Evolutionary conservation across 768 basidiomycete species (phyloP).

Genomic region (Dacryopinax primogenitus): DNA sequence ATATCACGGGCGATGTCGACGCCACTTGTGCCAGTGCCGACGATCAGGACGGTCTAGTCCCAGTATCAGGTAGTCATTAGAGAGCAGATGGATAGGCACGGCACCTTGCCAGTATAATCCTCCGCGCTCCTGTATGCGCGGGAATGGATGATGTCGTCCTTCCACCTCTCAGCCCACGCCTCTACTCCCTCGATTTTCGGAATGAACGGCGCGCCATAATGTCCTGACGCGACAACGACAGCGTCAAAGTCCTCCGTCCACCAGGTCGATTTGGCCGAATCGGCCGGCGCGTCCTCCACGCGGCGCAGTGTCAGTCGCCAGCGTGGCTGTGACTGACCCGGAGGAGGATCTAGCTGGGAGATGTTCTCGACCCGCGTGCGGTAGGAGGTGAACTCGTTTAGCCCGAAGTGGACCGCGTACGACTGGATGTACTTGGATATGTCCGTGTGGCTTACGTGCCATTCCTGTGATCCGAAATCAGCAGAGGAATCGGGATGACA

Average conservation of each 20-base stretch:
- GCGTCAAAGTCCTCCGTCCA: slow-evolving; percentile 29
- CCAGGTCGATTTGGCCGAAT: slow-evolving; percentile 15
- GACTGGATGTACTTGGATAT: slow-evolving; percentile 17
- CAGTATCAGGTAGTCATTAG: slow-evolving; percentile 19
- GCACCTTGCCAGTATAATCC: slow-evolving; percentile 25
- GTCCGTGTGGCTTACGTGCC: slow-evolving; percentile 15
- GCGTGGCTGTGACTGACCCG: background rate
- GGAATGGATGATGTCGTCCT: slow-evolving; percentile 23
- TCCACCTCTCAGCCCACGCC: slow-evolving; percentile 23
- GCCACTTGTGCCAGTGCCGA: slow-evolving; percentile 19
- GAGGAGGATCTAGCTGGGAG: slow-evolving; percentile 10
- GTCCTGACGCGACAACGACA: slow-evolving; percentile 26
- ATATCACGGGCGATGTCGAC: slow-evolving; percentile 24
- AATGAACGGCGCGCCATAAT: slow-evolving; percentile 27
- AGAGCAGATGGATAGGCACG: slow-evolving; percentile 12
- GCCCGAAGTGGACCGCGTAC: slow-evolving; percentile 18
- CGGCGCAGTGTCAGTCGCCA: slow-evolving; percentile 12
- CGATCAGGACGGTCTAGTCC: slow-evolving; percentile 19
- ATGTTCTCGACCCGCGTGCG: slow-evolving; percentile 21
- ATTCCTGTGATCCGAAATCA: background rate
- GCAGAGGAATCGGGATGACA: background rate
- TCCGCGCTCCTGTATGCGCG: slow-evolving; percentile 27
- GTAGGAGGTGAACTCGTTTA: slow-evolving; percentile 17
- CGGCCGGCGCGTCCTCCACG: background rate
- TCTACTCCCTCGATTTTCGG: slow-evolving; percentile 25